Conservation (phyloP, 805 yeast species). For the Starmerella roubikii region DNA sequence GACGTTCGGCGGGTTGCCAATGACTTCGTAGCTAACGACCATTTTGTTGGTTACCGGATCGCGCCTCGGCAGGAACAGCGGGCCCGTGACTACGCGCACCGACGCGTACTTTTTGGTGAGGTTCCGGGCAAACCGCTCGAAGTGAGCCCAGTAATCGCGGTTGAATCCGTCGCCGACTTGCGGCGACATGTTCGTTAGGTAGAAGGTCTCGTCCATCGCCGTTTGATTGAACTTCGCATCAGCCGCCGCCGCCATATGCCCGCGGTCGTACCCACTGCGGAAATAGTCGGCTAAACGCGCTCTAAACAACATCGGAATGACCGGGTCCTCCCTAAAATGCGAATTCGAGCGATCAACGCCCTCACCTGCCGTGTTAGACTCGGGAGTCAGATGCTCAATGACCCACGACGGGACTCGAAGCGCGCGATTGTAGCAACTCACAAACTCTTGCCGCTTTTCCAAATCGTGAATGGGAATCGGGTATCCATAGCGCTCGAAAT, state of each 20-base stretch:
- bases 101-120: slow-evolving; percentile 56
- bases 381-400: slow-evolving; percentile 73
- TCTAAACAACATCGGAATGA: slow-evolving; percentile 62
- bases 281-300: slow-evolving; percentile 73
- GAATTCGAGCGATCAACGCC: slow-evolving; percentile 60
- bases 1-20: slow-evolving; percentile 90
- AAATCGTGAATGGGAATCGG: slow-evolving; percentile 92
- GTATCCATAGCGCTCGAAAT: slow-evolving; percentile 75
- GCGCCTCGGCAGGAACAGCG: slow-evolving; percentile 70
- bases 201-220: slow-evolving; percentile 94
- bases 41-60: slow-evolving; percentile 66
- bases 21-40: slow-evolving; percentile 75
- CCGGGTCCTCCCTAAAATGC: slow-evolving; percentile 75
- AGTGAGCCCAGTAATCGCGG: slow-evolving; percentile 95
- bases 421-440: slow-evolving; percentile 74
- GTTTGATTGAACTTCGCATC: slow-evolving; percentile 79
- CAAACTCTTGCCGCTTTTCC: slow-evolving; percentile 56
- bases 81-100: slow-evolving; percentile 87
- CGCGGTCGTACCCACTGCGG: slow-evolving; percentile 91
- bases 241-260: slow-evolving; percentile 97
- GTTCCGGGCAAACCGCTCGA: slow-evolving; percentile 76
- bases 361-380: slow-evolving; percentile 32
- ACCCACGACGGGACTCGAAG: slow-evolving; percentile 69
- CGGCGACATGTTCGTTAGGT: slow-evolving; percentile 81
- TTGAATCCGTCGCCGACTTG: slow-evolving; percentile 97